Evolutionary conservation across 441 rosid genomes (phyloP).

Genomic region (Adansonia rubrostipa): DNA sequence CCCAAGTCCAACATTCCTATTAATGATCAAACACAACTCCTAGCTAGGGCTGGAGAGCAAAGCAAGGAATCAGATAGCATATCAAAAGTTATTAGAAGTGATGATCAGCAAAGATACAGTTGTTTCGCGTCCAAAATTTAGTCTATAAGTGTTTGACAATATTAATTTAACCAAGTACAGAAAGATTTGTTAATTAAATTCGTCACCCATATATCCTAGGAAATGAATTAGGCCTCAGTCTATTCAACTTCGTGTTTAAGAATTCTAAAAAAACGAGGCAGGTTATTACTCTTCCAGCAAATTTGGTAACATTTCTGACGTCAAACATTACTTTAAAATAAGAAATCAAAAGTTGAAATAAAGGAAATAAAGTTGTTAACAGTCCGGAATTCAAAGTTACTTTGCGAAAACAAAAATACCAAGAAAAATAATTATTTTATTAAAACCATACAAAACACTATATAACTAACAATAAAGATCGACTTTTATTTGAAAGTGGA

Average conservation of each 20-base stretch:
- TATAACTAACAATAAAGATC: not conserved
- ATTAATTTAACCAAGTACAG: not conserved
- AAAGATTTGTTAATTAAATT: not conserved
- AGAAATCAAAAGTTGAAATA: not conserved
- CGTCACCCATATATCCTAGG: not conserved
- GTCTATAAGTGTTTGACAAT: not conserved
- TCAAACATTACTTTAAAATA: too few relatives aligned
- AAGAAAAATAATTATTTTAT: not conserved
- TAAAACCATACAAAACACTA: not conserved
- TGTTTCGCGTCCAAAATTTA: not conserved
- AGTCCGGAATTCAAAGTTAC: not conserved
- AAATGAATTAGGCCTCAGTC: not conserved
- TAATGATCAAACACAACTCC: not conserved
- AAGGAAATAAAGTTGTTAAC: not conserved
- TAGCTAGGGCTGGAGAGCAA: not conserved
- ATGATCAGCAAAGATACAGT: not conserved
- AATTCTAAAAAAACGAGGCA: not conserved
- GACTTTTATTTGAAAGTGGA: not conserved
- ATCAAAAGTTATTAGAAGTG: not conserved
- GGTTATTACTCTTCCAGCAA: too few relatives aligned
- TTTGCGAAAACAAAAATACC: not conserved
- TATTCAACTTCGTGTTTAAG: not conserved
- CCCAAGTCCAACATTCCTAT: slow-evolving; percentile 6
- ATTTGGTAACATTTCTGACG: too few relatives aligned
- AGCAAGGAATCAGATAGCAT: not conserved